Evolutionary conservation across 2,329 filamentous ascomycete genomes (phyloP), one percentile per base, ranked within the genome.

Genomic region (Fusarium tricinctum): DNA sequence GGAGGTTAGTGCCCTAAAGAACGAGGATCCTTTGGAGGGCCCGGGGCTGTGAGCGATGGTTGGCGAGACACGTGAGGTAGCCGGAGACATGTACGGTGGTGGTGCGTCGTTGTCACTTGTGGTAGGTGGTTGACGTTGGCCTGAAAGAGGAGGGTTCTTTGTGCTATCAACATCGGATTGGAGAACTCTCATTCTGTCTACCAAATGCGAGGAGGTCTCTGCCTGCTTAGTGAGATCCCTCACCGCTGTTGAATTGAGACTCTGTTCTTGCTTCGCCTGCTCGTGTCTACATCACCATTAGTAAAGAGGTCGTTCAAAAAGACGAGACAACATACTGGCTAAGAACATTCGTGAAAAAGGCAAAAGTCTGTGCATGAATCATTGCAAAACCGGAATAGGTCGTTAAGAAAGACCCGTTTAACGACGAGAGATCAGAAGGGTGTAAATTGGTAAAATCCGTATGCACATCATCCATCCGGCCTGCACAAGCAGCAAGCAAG

Each of bases 1-100:
- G 0, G 58, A 53, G 8, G 42, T 62, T 0, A 62, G 9, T 4
- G 42, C 14, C 15, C 23, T 62, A 19, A 62, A 56, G 22, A 62
- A 39, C 0, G 48, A 62, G 5, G 26, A 43, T n/a, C 39, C 30
- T 15, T 28, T 62, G 12, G 35, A 13, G 13, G 23, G 40, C 4
- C n/a, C 26, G 1, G 14, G n/a, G 6, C 8, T 17, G 9, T 8
- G 10, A 1, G 15, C 10, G 1, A 19, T 35, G 8, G 14, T 20
- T 5, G n/a, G 33, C 8, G 14, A 23, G 9, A 15, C 8, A 4
- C 23, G 15, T 8, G 28, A 19, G 5, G 10, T 14, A 1, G 7
- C 30, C 0, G 3, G 14, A 5, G 35, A 22, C 4, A 26, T 32
- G 26, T 62, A 62, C 9, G 48, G 23, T 1, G 57, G 59, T 5